A percentile compares a stretch with the other conserved stretches of the same genome.
Conservation (phyloP, 1,139 yeast species). For the Magnusiomyces paraingens region DNA sequence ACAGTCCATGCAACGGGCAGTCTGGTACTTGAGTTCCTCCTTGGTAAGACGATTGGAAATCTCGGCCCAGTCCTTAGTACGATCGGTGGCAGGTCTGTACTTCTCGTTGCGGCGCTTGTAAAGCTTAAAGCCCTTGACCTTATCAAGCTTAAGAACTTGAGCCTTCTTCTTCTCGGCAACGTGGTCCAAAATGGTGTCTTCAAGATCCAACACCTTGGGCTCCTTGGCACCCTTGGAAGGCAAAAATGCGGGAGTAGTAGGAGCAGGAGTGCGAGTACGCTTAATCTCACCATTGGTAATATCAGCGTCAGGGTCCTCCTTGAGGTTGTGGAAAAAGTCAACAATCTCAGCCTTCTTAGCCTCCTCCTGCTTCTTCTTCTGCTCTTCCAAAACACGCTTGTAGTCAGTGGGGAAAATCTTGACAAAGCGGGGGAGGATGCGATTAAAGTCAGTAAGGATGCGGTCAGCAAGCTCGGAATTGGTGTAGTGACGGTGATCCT, state of each 20-base stretch:
- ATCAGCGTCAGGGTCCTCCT: slow-evolving; percentile 78
- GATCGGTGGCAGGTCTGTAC: slow-evolving; percentile 68
- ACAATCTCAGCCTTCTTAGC: slow-evolving; percentile 48
- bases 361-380: slow-evolving; percentile 59
- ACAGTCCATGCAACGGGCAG: slow-evolving; percentile 99
- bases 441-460: slow-evolving; percentile 77
- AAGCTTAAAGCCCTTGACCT: slow-evolving; percentile 86
- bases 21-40: slow-evolving; percentile 82
- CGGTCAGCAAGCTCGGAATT: slow-evolving; percentile 85
- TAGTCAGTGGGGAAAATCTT: slow-evolving; percentile 91
- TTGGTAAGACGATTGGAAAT: slow-evolving; percentile 73
- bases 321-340: slow-evolving; percentile 56
- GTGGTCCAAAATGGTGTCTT: slow-evolving; percentile 74
- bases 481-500: slow-evolving; percentile 93
- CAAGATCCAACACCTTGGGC: slow-evolving; percentile 84
- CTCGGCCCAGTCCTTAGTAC: slow-evolving; percentile 92
- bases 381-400: slow-evolving; percentile 80
- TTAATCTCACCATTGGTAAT: slow-evolving; percentile 77
- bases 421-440: slow-evolving; percentile 81
- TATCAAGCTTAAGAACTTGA: slow-evolving; percentile 59
- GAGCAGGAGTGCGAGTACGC: slow-evolving; percentile 22
- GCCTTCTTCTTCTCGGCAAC: slow-evolving; percentile 58
- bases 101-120: slow-evolving; percentile 84
- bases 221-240: slow-evolving; percentile 39
- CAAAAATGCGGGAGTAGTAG: not conserved